These are phyloP conservation scores for Penicillium nucicola DNA, from an alignment of 495 filamentous ascomycete genomes.

Conservation along the genomic window DNA sequence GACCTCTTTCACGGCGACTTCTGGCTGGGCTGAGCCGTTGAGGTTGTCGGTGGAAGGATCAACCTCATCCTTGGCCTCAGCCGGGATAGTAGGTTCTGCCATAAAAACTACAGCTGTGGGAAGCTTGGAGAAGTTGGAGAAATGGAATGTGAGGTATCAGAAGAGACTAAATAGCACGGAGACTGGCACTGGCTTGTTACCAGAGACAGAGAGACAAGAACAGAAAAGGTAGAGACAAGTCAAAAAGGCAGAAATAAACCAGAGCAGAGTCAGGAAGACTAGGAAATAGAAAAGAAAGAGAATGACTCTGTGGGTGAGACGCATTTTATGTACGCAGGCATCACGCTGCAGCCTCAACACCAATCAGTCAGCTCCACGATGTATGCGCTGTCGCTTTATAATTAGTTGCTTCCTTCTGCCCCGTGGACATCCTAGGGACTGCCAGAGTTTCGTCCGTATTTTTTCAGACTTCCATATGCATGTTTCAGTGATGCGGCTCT, in stretches of 20 bases:
- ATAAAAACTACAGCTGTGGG: constrained; percentile 19
- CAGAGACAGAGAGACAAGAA: not conserved
- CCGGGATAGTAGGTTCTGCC: constrained; percentile 22
- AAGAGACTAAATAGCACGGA: not conserved
- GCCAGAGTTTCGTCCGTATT: too few species aligned
- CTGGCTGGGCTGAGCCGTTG: constrained; percentile 14
- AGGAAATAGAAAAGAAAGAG: constrained; percentile 4
- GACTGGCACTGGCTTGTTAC: not conserved
- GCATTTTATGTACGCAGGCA: constrained; percentile 3
- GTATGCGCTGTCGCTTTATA: not conserved
- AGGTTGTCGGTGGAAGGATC: constrained; percentile 24
- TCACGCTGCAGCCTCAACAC: constrained; percentile 5
- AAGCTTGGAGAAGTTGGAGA: constrained; percentile 5
- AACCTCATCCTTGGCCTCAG: constrained; percentile 28
- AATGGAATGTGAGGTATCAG: not conserved
- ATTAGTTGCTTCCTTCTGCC: not conserved
- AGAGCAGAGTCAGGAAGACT: not conserved
- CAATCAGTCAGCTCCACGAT: constrained; percentile 10
- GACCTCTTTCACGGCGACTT: constrained; percentile 5
- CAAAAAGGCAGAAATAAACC: not conserved
- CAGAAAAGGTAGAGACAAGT: not conserved
- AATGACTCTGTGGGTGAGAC: constrained; percentile 11
- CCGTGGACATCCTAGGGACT: too few species aligned
- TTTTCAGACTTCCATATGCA: too few species aligned
- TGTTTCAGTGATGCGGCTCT: too few species aligned